phyloP scores from a whole-genome alignment of 202 grass and related monocot species.

The Digitaria exilis region DNA sequence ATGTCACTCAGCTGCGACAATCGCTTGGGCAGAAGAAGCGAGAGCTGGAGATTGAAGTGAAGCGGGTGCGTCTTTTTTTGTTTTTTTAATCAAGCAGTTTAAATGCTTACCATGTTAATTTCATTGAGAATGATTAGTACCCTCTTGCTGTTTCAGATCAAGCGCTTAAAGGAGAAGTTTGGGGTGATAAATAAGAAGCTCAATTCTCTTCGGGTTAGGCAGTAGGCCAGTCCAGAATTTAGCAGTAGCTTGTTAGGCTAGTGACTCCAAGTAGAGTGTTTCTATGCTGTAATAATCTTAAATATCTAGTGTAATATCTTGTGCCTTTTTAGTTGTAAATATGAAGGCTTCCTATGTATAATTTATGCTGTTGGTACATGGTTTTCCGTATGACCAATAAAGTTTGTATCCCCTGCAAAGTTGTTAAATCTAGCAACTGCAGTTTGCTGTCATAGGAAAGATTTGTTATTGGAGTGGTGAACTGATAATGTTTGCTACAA shows the following conservation, averaged over 20 bases:
- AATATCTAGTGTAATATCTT: background rate
- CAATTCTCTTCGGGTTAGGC: conserved; percentile 52
- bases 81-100: conserved; percentile 15
- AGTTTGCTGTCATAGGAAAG: background rate
- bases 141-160: conserved; percentile 56
- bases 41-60: conserved; percentile 76
- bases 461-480: background rate
- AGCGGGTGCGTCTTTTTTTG: conserved; percentile 46
- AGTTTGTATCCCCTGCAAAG: background rate
- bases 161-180: conserved; percentile 84
- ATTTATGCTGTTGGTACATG: background rate
- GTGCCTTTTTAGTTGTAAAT: conserved; percentile 1
- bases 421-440: background rate
- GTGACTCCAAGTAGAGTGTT: background rate
- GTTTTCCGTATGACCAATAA: background rate
- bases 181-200: conserved; percentile 79
- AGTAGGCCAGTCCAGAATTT: conserved; percentile 11
- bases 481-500: background rate
- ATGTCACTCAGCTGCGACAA: conserved; percentile 63
- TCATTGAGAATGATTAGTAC: conserved; percentile 9
- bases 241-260: conserved; percentile 32
- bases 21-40: conserved; percentile 65
- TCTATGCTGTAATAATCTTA: conserved; percentile 17
- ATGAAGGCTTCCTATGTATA: background rate
- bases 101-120: background rate